Base-by-base conservation (phyloP, 352 stramenopile species). In the Phytopythium aichiense region DNA sequence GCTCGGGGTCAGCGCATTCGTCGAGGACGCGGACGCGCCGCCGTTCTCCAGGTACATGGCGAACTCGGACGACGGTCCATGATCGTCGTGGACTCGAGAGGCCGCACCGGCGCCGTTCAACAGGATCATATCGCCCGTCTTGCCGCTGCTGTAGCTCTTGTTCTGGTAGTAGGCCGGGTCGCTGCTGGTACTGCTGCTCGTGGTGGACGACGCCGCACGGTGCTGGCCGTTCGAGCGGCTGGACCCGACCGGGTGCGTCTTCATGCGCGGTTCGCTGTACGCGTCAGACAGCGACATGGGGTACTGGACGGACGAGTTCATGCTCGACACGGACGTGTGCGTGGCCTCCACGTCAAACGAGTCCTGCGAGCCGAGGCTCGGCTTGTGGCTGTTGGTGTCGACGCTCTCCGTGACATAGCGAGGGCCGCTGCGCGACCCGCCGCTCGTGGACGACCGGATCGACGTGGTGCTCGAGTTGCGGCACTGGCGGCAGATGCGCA, bases 401-500 rank as follows among this genome's bases (percentile, higher is more conserved):
- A 48, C 48, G 52, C 66, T 73, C 30, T 37, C 66, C 16, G 57
- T 67, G 18, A 49, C 50, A 15, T 22, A 13, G 20, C 15, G 49
- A 0, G 60, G 63, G 0, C 69, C 64, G 11, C 66, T 68, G 13
- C 63, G 67, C 9, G 65, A 73, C 35, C 57, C 71, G 49, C 57
- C 71, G 54, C 65, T 75, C 30, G 75, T 68, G 0, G 81, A 91
- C 56, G 78, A 90, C 53, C 82, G 68, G 48, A 89, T 77, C 18
- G 81, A 88, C n/a, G 70, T 67, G 2, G 81, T 85, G 58, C 70
- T 87, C 28, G 67, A 63, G 56, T 76, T 80, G 51, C 72, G 70
- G 66, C 86, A 94, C 64, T 87, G 74, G 15, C 73, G 68, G 65
- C 86, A 94, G n/a, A 94, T 66, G 50, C 86, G 84, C 48, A 94